Base-by-base conservation (phyloP, 805 yeast species). In the Ogataea methanolica region DNA sequence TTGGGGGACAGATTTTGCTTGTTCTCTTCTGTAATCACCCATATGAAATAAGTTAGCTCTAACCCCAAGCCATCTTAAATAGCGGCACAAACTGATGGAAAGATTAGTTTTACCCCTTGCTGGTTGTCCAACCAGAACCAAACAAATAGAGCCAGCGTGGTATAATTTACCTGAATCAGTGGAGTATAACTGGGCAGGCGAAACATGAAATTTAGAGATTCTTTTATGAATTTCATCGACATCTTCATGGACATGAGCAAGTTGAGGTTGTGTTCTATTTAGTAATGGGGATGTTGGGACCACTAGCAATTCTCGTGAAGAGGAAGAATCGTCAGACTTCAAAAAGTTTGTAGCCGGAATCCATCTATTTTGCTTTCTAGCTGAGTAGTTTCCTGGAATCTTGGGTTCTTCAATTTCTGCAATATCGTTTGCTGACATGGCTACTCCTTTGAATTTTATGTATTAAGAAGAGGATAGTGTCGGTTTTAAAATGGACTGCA, bases 21-120 rank as follows among this genome's bases (percentile, higher is more conserved):
- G 65, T 19, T 72, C 72, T 52, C 97, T 77, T 58, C 97, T 78
- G 62, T 91, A 92, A 64, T 94, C 95, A 22, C 97, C 94, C 51
- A 91, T 78, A 67, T 92, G 98, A 70, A 88, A 92, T 29, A 89
- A 81, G 58, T 89, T 91, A 1, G 97, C 84, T 60, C 87, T 84
- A 19, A 94, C 98, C 5, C 99, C 99, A 40, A 94, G 72, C 99
- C 99, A 94, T 58, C 97, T 78, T 55, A 95, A 73, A 65, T 91
- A 94, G 49, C 99, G 78, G 4, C 97, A 89, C 53, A 94, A 74
- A 14, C 96, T 84, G 36, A 92, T 97, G 6, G 97, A 85, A 43
- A 92, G 73, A 63, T 90, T 89, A 1, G 99, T 94, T 64, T 94
- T 94, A 2, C 98, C 97, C 42, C 98, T 76, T 1, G 97, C 98